Percentiles rank a stretch among this genome's conserved stretches.
These are phyloP conservation scores for Batkoa obscura DNA, from an alignment of 371 early-diverging fungal species.

Conservation along the genomic window DNA sequence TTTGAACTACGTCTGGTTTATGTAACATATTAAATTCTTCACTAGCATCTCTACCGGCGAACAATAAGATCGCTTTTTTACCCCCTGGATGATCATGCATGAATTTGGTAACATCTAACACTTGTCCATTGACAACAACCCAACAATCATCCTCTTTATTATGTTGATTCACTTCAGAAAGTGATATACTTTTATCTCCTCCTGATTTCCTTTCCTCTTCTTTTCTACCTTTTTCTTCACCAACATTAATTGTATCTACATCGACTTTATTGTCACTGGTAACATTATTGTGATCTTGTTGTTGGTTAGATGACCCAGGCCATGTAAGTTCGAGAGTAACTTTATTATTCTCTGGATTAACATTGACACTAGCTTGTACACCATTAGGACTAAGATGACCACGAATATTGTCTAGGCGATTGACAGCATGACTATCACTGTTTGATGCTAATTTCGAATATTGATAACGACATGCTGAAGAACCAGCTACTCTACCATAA, in stretches of 20 bases:
- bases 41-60: constrained; percentile 68
- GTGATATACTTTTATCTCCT: constrained; percentile 23
- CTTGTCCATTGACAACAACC: constrained; percentile 83
- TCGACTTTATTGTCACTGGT: too few relatives aligned
- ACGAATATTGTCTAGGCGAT: constrained; percentile 51
- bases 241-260: constrained; percentile 4
- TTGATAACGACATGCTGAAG: constrained; percentile 40
- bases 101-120: constrained; percentile 84
- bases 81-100: constrained; percentile 73
- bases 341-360: constrained; percentile 24
- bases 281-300: neutral
- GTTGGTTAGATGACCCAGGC: constrained; percentile 13
- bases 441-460: constrained; percentile 25
- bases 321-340: constrained; percentile 45
- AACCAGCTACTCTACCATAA: constrained; percentile 88
- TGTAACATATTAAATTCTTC: constrained; percentile 87
- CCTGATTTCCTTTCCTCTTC: constrained; percentile 10
- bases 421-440: constrained; percentile 26
- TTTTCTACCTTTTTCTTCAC: neutral
- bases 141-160: constrained; percentile 79
- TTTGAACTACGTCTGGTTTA: constrained; percentile 66
- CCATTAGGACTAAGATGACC: constrained; percentile 36
- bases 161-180: constrained; percentile 70
- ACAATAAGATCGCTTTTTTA: constrained; percentile 66
- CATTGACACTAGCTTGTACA: constrained; percentile 26